A percentile compares a stretch with the other conserved stretches of the same genome.
phyloP scores from a whole-genome alignment of 441 rosid species.

The Pelargonium australe region DNA sequence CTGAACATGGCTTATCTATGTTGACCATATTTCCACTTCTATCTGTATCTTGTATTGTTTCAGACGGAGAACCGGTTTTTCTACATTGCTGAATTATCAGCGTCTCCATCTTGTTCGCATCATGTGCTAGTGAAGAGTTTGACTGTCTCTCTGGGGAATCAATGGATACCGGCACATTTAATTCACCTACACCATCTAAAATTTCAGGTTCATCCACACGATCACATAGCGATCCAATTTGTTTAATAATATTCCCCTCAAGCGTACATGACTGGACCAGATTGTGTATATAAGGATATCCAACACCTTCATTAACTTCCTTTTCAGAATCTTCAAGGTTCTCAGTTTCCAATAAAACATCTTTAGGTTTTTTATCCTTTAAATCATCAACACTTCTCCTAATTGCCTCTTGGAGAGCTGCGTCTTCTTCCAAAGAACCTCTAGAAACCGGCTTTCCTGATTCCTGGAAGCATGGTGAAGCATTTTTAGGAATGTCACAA shows the following conservation, averaged over 20 bases:
- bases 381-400: slow-evolving; percentile 70
- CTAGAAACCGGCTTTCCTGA: slow-evolving; percentile 38
- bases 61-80: slow-evolving; percentile 22
- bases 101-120: slow-evolving; percentile 23
- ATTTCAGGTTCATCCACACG: slow-evolving; percentile 24
- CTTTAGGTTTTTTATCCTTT: slow-evolving; percentile 26
- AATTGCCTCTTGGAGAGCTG: slow-evolving; percentile 80
- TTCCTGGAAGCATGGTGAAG: slow-evolving; percentile 23
- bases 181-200: slow-evolving; percentile 21
- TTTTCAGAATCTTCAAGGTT: slow-evolving; percentile 24
- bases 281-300: slow-evolving; percentile 21
- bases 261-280: slow-evolving; percentile 20
- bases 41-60: slow-evolving; percentile 17
- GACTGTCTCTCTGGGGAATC: slow-evolving; percentile 25
- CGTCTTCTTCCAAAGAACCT: slow-evolving; percentile 72
- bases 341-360: slow-evolving; percentile 21
- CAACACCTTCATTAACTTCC: slow-evolving; percentile 18
- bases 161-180: slow-evolving; percentile 23
- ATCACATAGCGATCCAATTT: slow-evolving; percentile 26
- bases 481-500: slow-evolving; percentile 26
- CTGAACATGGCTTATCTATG: slow-evolving; percentile 21
- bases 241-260: slow-evolving; percentile 25
- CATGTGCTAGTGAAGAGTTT: slow-evolving; percentile 22
- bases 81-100: slow-evolving; percentile 20
- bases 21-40: slow-evolving; percentile 9